Percentiles rank a stretch among this genome's conserved stretches.
These are phyloP conservation scores for Trichoderma gracile DNA, from an alignment of 2,329 filamentous ascomycete genomes.

Conservation along the genomic window DNA sequence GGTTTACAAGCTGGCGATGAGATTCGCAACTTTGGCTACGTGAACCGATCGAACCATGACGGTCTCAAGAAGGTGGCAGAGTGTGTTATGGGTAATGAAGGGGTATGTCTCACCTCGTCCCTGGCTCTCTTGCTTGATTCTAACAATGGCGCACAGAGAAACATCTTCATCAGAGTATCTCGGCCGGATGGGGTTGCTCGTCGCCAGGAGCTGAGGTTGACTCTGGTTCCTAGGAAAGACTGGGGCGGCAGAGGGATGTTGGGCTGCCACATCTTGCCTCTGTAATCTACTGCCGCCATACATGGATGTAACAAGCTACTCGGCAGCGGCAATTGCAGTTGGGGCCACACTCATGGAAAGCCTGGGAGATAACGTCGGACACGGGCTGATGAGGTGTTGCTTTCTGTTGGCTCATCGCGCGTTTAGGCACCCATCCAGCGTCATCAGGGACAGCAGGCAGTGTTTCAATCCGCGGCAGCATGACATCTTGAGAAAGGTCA, in stretches of 20 bases:
- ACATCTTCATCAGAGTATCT: slow-evolving; percentile 68
- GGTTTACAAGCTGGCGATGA: slow-evolving; percentile 79
- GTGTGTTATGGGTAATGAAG: slow-evolving; percentile 85
- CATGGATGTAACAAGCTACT: not conserved
- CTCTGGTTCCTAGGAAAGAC: slow-evolving; percentile 71
- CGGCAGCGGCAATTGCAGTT: not conserved
- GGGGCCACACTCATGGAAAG: not conserved
- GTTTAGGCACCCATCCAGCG: not conserved
- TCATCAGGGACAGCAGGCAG: not conserved
- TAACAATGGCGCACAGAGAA: slow-evolving; percentile 54
- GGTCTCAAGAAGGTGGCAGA: slow-evolving; percentile 83
- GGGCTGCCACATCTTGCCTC: slow-evolving; percentile 84
- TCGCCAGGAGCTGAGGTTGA: slow-evolving; percentile 64
- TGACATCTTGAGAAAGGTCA: not conserved
- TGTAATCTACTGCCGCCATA: slow-evolving; percentile 46
- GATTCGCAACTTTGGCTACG: slow-evolving; percentile 81
- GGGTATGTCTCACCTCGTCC: slow-evolving; percentile 60
- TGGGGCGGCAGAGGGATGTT: slow-evolving; percentile 91
- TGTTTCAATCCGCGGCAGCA: not conserved
- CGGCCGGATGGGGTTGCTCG: slow-evolving; percentile 47
- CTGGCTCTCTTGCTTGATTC: slow-evolving; percentile 21
- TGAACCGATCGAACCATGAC: slow-evolving; percentile 83
- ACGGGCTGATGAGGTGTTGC: not conserved
- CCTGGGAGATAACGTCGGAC: not conserved
- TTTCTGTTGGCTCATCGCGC: not conserved